These are phyloP conservation scores for Epichloe baconii DNA, from an alignment of 2,329 filamentous ascomycete genomes.

Conservation along the genomic window DNA sequence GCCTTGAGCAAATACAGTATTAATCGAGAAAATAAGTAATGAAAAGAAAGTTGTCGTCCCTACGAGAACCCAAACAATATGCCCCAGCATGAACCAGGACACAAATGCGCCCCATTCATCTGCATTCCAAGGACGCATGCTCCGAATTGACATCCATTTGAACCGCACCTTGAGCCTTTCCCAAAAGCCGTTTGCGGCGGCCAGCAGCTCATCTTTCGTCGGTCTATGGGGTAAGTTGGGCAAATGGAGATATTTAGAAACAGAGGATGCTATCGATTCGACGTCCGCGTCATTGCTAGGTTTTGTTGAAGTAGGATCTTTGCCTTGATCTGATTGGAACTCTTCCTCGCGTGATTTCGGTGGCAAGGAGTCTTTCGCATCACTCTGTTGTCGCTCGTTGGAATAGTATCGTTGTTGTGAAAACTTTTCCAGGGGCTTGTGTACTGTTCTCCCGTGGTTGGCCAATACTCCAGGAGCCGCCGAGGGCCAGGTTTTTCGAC, in stretches of 20 bases:
- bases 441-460: not conserved
- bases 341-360: not conserved
- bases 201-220: slow-evolving; percentile 83
- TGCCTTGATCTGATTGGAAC: not conserved
- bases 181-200: slow-evolving; percentile 87
- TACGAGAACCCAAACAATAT: slow-evolving; percentile 89
- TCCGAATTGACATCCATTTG: slow-evolving; percentile 96
- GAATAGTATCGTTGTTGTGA: not conserved
- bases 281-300: slow-evolving; percentile 9
- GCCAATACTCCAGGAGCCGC: not conserved
- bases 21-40: slow-evolving; percentile 76
- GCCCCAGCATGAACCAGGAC: slow-evolving; percentile 89
- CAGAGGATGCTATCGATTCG: slow-evolving; percentile 34
- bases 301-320: slow-evolving; percentile 3
- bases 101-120: slow-evolving; percentile 92
- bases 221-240: slow-evolving; percentile 72
- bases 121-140: slow-evolving; percentile 83
- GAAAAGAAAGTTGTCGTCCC: slow-evolving; percentile 97
- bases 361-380: not conserved
- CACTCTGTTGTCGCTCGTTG: not conserved
- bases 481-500: not conserved
- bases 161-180: slow-evolving; percentile 80
- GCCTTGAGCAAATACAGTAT: slow-evolving; percentile 93
- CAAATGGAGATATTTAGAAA: slow-evolving; percentile 48
- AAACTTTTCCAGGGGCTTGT: not conserved